Evolutionary conservation across 495 filamentous ascomycete species (phyloP).

Genomic region (Aspergillus ostianus): DNA sequence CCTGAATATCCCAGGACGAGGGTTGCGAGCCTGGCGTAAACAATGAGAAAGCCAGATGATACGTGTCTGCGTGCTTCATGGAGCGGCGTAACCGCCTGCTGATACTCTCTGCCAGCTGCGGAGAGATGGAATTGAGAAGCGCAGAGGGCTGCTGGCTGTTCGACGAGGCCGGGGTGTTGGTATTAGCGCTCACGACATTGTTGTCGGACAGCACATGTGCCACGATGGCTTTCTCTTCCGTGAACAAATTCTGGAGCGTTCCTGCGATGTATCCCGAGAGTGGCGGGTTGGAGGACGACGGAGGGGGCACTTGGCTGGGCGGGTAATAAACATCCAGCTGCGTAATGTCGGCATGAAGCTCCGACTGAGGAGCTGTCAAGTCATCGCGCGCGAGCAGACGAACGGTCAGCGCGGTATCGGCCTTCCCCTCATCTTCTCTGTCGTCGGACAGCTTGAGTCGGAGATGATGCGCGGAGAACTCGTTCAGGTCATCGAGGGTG

Average conservation of each 20-base stretch:
- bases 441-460: conserved; percentile 67
- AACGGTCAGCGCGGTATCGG: conserved; percentile 65
- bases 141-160: conserved; percentile 23
- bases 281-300: conserved; percentile 66
- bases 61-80: conserved; percentile 88
- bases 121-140: conserved; percentile 35
- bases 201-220: conserved; percentile 69
- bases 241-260: conserved; percentile 75
- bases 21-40: conserved; percentile 77
- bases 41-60: conserved; percentile 93
- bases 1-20: conserved; percentile 88
- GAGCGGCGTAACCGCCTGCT: conserved; percentile 69
- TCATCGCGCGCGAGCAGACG: conserved; percentile 63
- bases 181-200: conserved; percentile 18
- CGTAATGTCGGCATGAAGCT: conserved; percentile 65
- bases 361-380: conserved; percentile 50
- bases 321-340: conserved; percentile 79
- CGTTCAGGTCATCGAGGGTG: conserved; percentile 84
- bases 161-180: conserved; percentile 36
- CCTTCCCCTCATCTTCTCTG: conserved; percentile 21
- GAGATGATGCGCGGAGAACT: conserved; percentile 88
- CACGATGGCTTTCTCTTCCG: conserved; percentile 87
- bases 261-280: conserved; percentile 79
- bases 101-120: conserved; percentile 51
- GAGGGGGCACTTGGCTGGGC: conserved; percentile 66